Evolutionary conservation across 75 land plant species (phyloP).

Genomic region (Adiantum capillusveneris): DNA sequence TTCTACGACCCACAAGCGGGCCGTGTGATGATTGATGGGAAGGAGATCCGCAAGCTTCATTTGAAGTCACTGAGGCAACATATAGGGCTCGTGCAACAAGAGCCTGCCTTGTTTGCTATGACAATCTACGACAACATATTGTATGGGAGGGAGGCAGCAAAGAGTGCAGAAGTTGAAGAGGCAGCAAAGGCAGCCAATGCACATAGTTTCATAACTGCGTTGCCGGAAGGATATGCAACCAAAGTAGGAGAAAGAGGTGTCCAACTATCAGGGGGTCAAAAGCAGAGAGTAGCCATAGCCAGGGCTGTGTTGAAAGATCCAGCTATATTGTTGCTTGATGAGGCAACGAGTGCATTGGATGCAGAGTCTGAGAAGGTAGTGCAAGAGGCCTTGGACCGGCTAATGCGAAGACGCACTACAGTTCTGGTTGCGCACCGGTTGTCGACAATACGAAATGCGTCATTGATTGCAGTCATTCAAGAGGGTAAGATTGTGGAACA

Average conservation of each 20-base stretch:
- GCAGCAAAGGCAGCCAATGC: slow-evolving; percentile 81
- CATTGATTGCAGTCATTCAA: slow-evolving; percentile 67
- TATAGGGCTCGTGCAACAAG: slow-evolving; percentile 85
- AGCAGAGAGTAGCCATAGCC: slow-evolving; percentile 80
- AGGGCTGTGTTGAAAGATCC: slow-evolving; percentile 72
- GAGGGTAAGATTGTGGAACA: slow-evolving; percentile 80
- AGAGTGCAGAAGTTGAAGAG: slow-evolving; percentile 57
- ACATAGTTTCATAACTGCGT: slow-evolving; percentile 61
- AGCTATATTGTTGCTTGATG: slow-evolving; percentile 70
- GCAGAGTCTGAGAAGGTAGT: slow-evolving; percentile 77
- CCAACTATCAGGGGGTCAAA: slow-evolving; percentile 88
- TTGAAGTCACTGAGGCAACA: slow-evolving; percentile 54
- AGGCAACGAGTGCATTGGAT: slow-evolving; percentile 87
- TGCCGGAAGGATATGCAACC: slow-evolving; percentile 78
- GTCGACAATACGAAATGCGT: slow-evolving; percentile 60
- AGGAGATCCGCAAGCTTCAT: slow-evolving; percentile 65
- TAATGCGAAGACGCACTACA: slow-evolving; percentile 57
- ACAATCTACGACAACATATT: slow-evolving; percentile 76
- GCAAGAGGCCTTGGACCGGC: slow-evolving; percentile 74
- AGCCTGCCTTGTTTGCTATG: slow-evolving; percentile 76
- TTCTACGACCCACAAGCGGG: slow-evolving; percentile 83
- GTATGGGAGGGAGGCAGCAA: slow-evolving; percentile 60
- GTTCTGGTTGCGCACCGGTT: slow-evolving; percentile 78
- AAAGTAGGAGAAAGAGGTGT: slow-evolving; percentile 77
- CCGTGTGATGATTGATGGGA: slow-evolving; percentile 64